These are phyloP conservation scores for Closterium sp. DNA, from an alignment of 139 green algal species.

Conservation along the genomic window DNA sequence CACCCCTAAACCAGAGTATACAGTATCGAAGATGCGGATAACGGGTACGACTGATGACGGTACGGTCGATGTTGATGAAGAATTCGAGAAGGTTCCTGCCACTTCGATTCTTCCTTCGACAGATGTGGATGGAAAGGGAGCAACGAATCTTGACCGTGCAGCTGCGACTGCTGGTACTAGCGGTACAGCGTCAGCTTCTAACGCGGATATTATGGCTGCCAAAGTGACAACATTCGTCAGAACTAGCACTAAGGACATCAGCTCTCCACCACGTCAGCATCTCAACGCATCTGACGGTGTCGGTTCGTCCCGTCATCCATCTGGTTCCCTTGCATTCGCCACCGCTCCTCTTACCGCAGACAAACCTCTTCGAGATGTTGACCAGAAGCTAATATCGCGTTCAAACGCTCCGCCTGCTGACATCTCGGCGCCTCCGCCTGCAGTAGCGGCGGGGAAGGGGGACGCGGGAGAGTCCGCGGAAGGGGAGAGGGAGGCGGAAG, in stretches of 20 bases:
- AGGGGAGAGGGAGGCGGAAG: background rate
- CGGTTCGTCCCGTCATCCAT: background rate
- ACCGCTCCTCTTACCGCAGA: background rate
- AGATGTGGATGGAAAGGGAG: background rate
- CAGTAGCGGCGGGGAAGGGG: background rate
- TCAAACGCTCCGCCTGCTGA: background rate
- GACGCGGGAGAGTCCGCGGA: background rate
- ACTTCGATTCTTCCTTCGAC: background rate
- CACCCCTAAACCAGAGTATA: background rate
- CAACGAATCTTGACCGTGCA: background rate
- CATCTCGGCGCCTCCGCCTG: background rate
- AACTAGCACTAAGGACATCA: background rate
- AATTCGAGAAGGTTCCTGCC: background rate
- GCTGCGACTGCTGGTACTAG: background rate
- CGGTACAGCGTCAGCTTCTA: background rate
- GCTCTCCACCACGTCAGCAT: background rate
- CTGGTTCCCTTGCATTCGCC: background rate
- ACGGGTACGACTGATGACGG: background rate
- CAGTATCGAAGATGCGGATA: background rate
- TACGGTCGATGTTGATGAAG: background rate
- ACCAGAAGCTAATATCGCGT: background rate
- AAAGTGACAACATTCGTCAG: background rate
- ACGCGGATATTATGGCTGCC: background rate
- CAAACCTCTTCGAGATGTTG: background rate
- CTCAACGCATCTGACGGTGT: background rate